These are phyloP conservation scores for Corymbia calophylla DNA, from an alignment of 441 rosid genomes.

Conservation along the genomic window DNA sequence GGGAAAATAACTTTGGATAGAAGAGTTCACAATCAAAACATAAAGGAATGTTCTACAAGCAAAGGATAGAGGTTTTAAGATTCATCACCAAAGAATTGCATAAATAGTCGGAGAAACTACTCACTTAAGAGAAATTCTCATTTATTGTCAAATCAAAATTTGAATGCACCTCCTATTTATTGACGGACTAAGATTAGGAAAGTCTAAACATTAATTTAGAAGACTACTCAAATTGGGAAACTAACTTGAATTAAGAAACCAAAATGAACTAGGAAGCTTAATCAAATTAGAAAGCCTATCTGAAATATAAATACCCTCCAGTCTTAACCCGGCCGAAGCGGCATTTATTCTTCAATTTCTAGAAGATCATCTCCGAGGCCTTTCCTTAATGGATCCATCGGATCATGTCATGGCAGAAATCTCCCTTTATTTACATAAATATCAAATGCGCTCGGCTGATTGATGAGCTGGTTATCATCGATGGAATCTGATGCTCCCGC, in stretches of 20 bases:
- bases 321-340: not conserved
- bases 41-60: not conserved
- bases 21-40: not conserved
- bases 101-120: not conserved
- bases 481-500: not conserved
- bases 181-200: not conserved
- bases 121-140: not conserved
- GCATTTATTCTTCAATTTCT: not conserved
- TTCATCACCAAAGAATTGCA: not conserved
- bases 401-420: not conserved
- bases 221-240: not conserved
- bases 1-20: not conserved
- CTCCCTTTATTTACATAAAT: not conserved
- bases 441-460: not conserved
- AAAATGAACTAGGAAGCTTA: not conserved
- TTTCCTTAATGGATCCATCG: not conserved
- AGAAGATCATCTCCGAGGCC: not conserved
- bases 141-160: not conserved
- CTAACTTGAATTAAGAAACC: not conserved
- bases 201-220: not conserved
- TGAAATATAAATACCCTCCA: not conserved
- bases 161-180: not conserved
- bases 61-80: not conserved
- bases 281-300: not conserved
- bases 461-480: not conserved